Evolutionary conservation across 164 flowering plant genomes (phyloP).

Genomic region (Magnolia changhungtana): DNA sequence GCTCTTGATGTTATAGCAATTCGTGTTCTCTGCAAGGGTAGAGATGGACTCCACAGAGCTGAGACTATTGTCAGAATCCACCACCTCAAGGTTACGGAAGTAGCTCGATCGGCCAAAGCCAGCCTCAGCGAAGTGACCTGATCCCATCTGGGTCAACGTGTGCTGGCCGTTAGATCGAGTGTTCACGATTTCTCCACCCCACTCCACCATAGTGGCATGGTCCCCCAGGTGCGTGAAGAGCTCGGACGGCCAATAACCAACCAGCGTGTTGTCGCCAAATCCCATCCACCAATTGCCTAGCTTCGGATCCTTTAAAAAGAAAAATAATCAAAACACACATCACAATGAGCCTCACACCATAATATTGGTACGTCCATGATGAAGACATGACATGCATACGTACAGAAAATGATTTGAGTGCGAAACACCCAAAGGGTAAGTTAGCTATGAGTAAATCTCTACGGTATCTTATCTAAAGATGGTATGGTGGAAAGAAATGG

Average conservation of each 20-base stretch:
- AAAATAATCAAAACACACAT: neutral
- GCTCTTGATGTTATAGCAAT: constrained; percentile 83
- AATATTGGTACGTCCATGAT: no score
- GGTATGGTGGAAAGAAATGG: no score
- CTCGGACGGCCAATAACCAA: constrained; percentile 80
- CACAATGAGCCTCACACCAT: no score
- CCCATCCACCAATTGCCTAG: constrained; percentile 82
- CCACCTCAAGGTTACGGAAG: constrained; percentile 82
- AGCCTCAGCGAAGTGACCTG: constrained; percentile 67
- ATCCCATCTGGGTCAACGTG: constrained; percentile 81
- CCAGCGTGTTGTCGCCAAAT: constrained; percentile 55
- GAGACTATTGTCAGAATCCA: constrained; percentile 86
- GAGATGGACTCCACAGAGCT: constrained; percentile 54
- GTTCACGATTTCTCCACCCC: constrained; percentile 88
- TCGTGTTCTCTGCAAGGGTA: constrained; percentile 79
- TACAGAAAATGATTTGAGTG: no score
- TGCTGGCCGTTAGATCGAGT: constrained; percentile 47
- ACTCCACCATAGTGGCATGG: constrained; percentile 75
- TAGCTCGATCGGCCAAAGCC: constrained; percentile 87
- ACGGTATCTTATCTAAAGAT: no score
- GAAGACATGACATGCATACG: no score
- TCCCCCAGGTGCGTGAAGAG: constrained; percentile 65
- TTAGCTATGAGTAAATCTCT: no score
- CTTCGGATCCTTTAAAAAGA: constrained; percentile 54
- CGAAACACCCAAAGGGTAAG: no score